Conservation (phyloP, 1,284 basidiomycete genomes). For the Ustilago loliicola region DNA sequence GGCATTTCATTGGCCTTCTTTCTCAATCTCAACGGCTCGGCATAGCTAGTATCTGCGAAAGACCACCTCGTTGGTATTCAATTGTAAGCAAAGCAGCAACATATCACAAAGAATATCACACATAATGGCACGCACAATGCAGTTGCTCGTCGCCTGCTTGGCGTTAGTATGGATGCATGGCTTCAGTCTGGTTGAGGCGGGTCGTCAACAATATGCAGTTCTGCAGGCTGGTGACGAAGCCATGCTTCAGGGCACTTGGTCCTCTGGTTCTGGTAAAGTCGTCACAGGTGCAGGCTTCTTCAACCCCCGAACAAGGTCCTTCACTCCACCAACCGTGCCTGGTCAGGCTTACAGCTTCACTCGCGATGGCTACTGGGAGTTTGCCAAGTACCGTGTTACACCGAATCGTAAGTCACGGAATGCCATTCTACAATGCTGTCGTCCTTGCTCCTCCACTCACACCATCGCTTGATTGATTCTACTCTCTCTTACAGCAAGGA, state of each 20-base stretch:
- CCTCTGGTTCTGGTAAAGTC: conserved; percentile 60
- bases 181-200: conserved; percentile 21
- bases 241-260: conserved; percentile 64
- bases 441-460: background rate
- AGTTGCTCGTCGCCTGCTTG: conserved; percentile 24
- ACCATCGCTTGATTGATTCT: background rate
- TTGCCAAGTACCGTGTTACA: conserved; percentile 62
- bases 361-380: conserved; percentile 68
- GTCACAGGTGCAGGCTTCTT: conserved; percentile 47
- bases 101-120: background rate
- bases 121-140: conserved; percentile 21
- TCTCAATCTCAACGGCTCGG: too few relatives aligned
- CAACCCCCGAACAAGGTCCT: conserved; percentile 19
- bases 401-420: conserved; percentile 62
- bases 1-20: too few relatives aligned
- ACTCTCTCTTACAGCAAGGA: conserved; percentile 17
- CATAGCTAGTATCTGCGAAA: background rate
- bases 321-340: conserved; percentile 59
- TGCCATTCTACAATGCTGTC: too few relatives aligned
- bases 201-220: conserved; percentile 41
- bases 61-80: background rate
- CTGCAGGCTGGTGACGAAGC: conserved; percentile 41
- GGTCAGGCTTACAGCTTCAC: conserved; percentile 69
- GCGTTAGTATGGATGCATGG: conserved; percentile 11
- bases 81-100: background rate